Conservation (phyloP, 768 basidiomycete species). For the Lepiota venenata region DNA sequence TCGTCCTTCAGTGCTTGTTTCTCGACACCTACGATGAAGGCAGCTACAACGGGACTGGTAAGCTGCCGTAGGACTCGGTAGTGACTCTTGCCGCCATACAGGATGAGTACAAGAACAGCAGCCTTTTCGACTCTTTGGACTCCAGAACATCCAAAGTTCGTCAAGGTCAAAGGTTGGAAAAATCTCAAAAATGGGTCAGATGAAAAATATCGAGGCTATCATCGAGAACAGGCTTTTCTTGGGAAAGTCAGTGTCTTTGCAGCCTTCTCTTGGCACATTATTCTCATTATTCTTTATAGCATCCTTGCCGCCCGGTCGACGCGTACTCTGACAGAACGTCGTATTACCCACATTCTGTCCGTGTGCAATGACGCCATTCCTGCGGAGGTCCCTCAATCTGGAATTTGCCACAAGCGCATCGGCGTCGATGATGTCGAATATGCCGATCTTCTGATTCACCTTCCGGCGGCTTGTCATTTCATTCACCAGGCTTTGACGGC, state of each 20-base stretch:
- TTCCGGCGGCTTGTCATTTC: slow-evolving; percentile 64
- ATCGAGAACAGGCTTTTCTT: slow-evolving; percentile 65
- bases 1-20: slow-evolving; percentile 18
- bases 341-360: slow-evolving; percentile 77
- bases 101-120: slow-evolving; percentile 13
- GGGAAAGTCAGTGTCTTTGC: slow-evolving; percentile 60
- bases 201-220: slow-evolving; percentile 68
- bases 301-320: slow-evolving; percentile 69
- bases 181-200: slow-evolving; percentile 38
- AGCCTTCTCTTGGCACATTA: slow-evolving; percentile 14
- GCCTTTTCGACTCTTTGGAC: background rate
- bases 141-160: slow-evolving; percentile 16
- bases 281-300: slow-evolving; percentile 32
- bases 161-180: slow-evolving; percentile 13
- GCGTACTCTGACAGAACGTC: slow-evolving; percentile 66
- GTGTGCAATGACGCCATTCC: slow-evolving; percentile 73
- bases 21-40: slow-evolving; percentile 20
- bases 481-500: slow-evolving; percentile 57
- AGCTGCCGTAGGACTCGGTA: slow-evolving; percentile 13
- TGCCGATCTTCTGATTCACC: slow-evolving; percentile 62
- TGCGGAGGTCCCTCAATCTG: slow-evolving; percentile 66
- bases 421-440: slow-evolving; percentile 68
- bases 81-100: background rate
- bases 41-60: slow-evolving; percentile 22
- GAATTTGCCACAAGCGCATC: slow-evolving; percentile 67